Evolutionary conservation across 169 alveolate species (phyloP).

Genomic region (Plasmodium chabaudi): DNA sequence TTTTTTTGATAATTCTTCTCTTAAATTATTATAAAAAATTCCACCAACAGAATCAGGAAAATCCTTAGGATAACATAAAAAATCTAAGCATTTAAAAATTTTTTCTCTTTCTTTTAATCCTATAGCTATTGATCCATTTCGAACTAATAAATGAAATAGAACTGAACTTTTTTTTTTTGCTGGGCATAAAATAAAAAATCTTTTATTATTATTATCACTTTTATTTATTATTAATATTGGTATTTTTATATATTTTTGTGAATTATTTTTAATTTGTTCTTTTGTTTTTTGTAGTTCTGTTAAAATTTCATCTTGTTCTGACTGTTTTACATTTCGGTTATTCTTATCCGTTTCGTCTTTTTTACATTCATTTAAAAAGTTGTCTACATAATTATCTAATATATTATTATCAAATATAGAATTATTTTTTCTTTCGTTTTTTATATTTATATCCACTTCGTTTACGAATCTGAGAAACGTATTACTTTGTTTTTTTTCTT

Average conservation of each 20-base stretch:
- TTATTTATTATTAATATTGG: conserved; percentile 58
- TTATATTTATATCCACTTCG: not conserved
- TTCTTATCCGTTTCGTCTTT: not conserved
- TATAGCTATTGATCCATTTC: conserved; percentile 75
- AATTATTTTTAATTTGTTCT: conserved; percentile 22
- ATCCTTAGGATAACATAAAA: conserved; percentile 58
- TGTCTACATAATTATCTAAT: conserved; percentile 8
- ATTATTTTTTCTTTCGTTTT: not conserved
- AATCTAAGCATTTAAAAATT: conserved; percentile 56
- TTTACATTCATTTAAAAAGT: not conserved
- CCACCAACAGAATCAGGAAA: conserved; percentile 69
- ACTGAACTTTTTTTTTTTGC: conserved; percentile 60
- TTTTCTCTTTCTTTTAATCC: conserved; percentile 73
- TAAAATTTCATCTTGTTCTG: not conserved
- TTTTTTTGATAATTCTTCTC: conserved; percentile 35
- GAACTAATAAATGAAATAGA: conserved; percentile 34
- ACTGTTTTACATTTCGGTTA: not conserved
- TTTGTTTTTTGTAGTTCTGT: conserved; percentile 30
- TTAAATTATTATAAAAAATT: conserved; percentile 27
- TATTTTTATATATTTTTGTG: conserved; percentile 35
- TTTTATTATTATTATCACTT: conserved; percentile 36
- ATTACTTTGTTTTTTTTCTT: conserved; percentile 3
- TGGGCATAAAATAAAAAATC: conserved; percentile 69
- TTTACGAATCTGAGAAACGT: not conserved
- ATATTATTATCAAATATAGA: conserved; percentile 3